These are phyloP conservation scores for Planoprotostelium fungivorum DNA, from an alignment of 78 protist genomes.

Conservation along the genomic window DNA sequence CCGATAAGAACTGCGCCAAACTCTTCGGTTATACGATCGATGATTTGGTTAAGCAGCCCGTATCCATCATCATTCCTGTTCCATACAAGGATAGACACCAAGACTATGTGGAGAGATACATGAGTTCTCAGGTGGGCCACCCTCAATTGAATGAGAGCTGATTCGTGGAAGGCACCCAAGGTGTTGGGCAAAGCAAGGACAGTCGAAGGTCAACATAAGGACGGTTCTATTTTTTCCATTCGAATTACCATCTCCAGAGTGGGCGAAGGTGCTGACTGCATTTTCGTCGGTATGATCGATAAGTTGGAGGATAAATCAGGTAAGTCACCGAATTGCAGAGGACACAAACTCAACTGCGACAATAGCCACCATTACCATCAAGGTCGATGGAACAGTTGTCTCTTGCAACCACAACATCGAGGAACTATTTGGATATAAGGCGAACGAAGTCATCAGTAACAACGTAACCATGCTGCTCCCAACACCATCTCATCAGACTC, in stretches of 20 bases:
- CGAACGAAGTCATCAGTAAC: conserved; percentile 21
- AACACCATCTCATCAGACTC: not conserved
- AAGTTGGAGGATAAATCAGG: not conserved
- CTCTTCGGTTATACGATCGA: conserved; percentile 43
- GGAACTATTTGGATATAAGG: conserved; percentile 32
- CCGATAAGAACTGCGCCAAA: conserved; percentile 32
- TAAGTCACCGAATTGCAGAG: not conserved
- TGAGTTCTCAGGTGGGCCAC: conserved; percentile 9
- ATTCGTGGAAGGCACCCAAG: not conserved
- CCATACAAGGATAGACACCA: conserved; percentile 38
- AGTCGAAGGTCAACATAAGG: conserved; percentile 29
- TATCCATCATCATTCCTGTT: conserved; percentile 24
- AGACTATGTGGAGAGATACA: conserved; percentile 22
- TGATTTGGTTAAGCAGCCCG: conserved; percentile 20
- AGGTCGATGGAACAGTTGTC: conserved; percentile 25
- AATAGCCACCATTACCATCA: not conserved
- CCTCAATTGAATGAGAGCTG: not conserved
- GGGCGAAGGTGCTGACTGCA: conserved; percentile 15
- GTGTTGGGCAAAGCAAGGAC: conserved; percentile 27
- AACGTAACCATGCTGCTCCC: conserved; percentile 23
- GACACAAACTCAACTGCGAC: not conserved
- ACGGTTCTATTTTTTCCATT: conserved; percentile 34
- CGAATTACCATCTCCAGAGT: conserved; percentile 27
- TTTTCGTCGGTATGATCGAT: conserved; percentile 31
- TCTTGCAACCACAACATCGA: conserved; percentile 33